These are phyloP conservation scores for Kurtzmaniella quercitrusa DNA, from an alignment of 1,139 yeast genomes.

Conservation along the genomic window DNA sequence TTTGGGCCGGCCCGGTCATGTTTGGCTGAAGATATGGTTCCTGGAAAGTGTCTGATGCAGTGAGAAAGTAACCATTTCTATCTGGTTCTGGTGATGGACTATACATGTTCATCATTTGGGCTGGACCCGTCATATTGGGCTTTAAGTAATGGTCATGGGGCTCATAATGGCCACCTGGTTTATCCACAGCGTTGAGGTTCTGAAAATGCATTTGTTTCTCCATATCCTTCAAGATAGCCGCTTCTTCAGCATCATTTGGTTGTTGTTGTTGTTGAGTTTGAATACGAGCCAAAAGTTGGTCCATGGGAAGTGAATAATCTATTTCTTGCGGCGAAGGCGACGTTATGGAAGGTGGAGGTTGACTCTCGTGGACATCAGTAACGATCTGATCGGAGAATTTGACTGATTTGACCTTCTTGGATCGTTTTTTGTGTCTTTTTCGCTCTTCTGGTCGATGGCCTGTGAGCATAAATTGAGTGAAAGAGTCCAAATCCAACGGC, in stretches of 20 bases:
- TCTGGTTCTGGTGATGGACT: slow-evolving; percentile 20
- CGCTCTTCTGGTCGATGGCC: slow-evolving; percentile 58
- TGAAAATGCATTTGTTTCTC: slow-evolving; percentile 64
- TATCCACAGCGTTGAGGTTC: slow-evolving; percentile 58
- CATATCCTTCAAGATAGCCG: slow-evolving; percentile 62
- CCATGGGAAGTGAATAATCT: slow-evolving; percentile 71
- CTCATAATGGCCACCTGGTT: slow-evolving; percentile 59
- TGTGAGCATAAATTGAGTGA: slow-evolving; percentile 68
- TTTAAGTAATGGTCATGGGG: slow-evolving; percentile 39
- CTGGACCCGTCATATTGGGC: slow-evolving; percentile 56
- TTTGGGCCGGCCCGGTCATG: slow-evolving; percentile 26
- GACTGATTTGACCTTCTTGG: slow-evolving; percentile 52
- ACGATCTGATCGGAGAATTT: slow-evolving; percentile 66
- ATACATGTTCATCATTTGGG: slow-evolving; percentile 34
- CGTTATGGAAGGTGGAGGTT: slow-evolving; percentile 16
- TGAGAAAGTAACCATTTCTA: slow-evolving; percentile 3
- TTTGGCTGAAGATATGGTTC: slow-evolving; percentile 16
- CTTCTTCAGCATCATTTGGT: slow-evolving; percentile 46
- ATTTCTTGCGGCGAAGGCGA: slow-evolving; percentile 27
- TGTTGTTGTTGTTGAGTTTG: slow-evolving; percentile 13
- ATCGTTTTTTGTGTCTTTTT: slow-evolving; percentile 23
- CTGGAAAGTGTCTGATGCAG: not conserved
- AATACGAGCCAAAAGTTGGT: slow-evolving; percentile 52
- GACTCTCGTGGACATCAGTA: slow-evolving; percentile 35
- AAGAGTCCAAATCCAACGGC: slow-evolving; percentile 64